Conservation (phyloP, 129 eudicot genomes). For the Lactuca sativa region DNA sequence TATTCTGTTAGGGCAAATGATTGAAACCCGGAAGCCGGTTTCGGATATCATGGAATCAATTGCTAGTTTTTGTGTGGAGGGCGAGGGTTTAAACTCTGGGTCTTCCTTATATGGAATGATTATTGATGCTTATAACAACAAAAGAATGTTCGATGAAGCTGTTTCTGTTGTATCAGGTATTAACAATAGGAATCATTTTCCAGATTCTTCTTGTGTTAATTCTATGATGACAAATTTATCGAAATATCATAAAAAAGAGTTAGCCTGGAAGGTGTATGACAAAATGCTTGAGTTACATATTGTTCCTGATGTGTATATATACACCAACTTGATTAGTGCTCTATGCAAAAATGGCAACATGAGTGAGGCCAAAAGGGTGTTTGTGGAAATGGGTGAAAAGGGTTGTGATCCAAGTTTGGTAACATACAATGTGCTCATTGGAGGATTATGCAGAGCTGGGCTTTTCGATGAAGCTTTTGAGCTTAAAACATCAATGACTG, state of each 20-base stretch:
- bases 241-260: slow-evolving; percentile 45
- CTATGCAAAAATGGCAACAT: slow-evolving; percentile 63
- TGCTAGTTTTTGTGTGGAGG: slow-evolving; percentile 32
- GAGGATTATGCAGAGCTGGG: slow-evolving; percentile 66
- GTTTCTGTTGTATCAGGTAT: slow-evolving; percentile 47
- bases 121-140: slow-evolving; percentile 60
- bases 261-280: slow-evolving; percentile 60
- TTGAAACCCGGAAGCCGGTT: slow-evolving; percentile 41
- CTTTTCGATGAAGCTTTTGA: slow-evolving; percentile 67
- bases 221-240: slow-evolving; percentile 59
- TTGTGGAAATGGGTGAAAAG: slow-evolving; percentile 59
- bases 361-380: slow-evolving; percentile 52
- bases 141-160: slow-evolving; percentile 67
- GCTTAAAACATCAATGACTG: slow-evolving; percentile 56
- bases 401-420: slow-evolving; percentile 69
- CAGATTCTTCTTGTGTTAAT: slow-evolving; percentile 61
- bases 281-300: slow-evolving; percentile 53
- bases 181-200: slow-evolving; percentile 32
- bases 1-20: slow-evolving; percentile 49
- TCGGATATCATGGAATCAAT: slow-evolving; percentile 48
- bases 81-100: slow-evolving; percentile 25
- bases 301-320: slow-evolving; percentile 60
- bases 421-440: slow-evolving; percentile 68
- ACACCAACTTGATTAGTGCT: slow-evolving; percentile 69
- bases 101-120: slow-evolving; percentile 48